Evolutionary conservation across 2,329 filamentous ascomycete species (phyloP).

Genomic region (Alternaria sp.): DNA sequence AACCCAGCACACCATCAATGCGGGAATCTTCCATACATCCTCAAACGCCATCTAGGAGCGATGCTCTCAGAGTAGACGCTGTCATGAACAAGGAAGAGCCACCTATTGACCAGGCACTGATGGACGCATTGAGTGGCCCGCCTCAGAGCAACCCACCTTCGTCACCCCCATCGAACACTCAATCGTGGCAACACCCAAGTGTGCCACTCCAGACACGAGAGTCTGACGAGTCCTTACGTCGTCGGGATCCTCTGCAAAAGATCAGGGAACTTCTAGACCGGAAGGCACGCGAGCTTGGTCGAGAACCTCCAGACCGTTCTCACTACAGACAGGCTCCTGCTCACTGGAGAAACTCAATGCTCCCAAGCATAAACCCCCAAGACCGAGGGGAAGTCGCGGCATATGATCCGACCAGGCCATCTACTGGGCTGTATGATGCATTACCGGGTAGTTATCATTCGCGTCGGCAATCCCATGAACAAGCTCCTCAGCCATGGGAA

Average conservation of each 20-base stretch:
- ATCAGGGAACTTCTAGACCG: conserved; percentile 35
- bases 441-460: conserved; percentile 28
- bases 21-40: conserved; percentile 19
- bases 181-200: conserved; percentile 23
- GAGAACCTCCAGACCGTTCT: conserved; percentile 24
- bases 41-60: conserved; percentile 26
- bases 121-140: conserved; percentile 25
- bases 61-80: conserved; percentile 23
- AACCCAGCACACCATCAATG: conserved; percentile 26
- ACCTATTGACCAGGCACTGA: conserved; percentile 30
- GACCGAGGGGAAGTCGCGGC: conserved; percentile 25
- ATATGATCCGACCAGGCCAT: conserved; percentile 35
- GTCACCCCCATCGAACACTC: conserved; percentile 21
- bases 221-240: conserved; percentile 32
- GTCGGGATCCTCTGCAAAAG: conserved; percentile 33
- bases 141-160: conserved; percentile 27
- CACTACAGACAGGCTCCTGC: conserved; percentile 11
- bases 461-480: conserved; percentile 36
- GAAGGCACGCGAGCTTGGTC: conserved; percentile 30
- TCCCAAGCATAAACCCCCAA: conserved; percentile 8
- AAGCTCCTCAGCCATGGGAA: conserved; percentile 32
- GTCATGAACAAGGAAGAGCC: conserved; percentile 28
- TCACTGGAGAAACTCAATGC: not conserved
- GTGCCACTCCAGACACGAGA: conserved; percentile 19
- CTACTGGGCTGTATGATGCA: conserved; percentile 27